These are phyloP conservation scores for Annulohypoxylon truncatum DNA, from an alignment of 2,329 filamentous ascomycete genomes.

Conservation along the genomic window DNA sequence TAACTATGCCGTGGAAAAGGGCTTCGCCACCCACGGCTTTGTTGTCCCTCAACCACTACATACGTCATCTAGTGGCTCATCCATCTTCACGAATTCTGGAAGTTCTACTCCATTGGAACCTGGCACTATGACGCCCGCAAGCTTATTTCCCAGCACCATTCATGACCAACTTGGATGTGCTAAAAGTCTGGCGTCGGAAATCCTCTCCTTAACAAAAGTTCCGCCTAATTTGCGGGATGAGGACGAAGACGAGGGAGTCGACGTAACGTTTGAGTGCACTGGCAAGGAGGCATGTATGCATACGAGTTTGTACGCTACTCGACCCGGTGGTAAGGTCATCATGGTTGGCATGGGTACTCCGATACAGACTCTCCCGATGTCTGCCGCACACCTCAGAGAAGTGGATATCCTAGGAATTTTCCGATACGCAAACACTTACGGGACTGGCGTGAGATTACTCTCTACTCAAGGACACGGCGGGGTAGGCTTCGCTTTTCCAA, in stretches of 20 bases:
- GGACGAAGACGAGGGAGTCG: slow-evolving; percentile 73
- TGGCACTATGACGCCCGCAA: slow-evolving; percentile 58
- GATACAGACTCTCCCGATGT: slow-evolving; percentile 78
- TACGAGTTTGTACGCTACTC: slow-evolving; percentile 77
- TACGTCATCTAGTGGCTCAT: slow-evolving; percentile 58
- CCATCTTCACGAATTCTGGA: slow-evolving; percentile 57
- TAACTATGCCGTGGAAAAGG: slow-evolving; percentile 67
- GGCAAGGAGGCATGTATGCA: slow-evolving; percentile 81
- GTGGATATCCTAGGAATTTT: slow-evolving; percentile 82
- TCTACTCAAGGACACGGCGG: slow-evolving; percentile 57
- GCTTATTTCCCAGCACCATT: slow-evolving; percentile 58
- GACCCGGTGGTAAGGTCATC: slow-evolving; percentile 76
- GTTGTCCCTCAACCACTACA: slow-evolving; percentile 62
- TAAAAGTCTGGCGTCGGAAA: slow-evolving; percentile 61
- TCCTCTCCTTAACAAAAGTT: slow-evolving; percentile 57
- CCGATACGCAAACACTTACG: slow-evolving; percentile 80
- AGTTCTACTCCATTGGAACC: slow-evolving; percentile 59
- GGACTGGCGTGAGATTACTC: slow-evolving; percentile 73
- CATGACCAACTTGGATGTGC: slow-evolving; percentile 63
- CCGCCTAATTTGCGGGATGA: slow-evolving; percentile 52
- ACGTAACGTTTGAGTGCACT: slow-evolving; percentile 80
- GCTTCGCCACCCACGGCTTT: slow-evolving; percentile 70
- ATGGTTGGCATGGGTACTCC: slow-evolving; percentile 85
- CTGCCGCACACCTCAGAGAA: slow-evolving; percentile 77
- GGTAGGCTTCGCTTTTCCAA: slow-evolving; percentile 64